Evolutionary conservation across 1,284 basidiomycete species (phyloP), one percentile per base, ranked within the genome.

Genomic region (Taiwanofungus camphoratus): DNA sequence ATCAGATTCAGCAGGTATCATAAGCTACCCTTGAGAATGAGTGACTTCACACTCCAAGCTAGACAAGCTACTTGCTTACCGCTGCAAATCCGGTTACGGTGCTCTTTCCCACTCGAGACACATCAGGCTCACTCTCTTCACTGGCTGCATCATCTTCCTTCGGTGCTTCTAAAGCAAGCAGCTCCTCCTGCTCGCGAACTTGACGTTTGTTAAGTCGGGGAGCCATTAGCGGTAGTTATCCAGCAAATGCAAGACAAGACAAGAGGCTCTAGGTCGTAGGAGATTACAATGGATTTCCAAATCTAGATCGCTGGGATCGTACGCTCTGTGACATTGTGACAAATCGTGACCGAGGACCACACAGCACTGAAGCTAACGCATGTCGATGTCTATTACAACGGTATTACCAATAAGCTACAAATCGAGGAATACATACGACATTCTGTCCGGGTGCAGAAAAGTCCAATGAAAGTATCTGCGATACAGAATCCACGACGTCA

Each of bases 161-260:
- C 6, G 52, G 54, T 3, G 53, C 53, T 12, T 67, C 66, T 2
- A 87, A 66, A 0, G 74, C 70, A 34, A 74, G 66, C 1, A 90
- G 75, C 57, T 93, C 89, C 48, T 92, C 87, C 18, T 80, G 71
- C 57, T 92, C 89, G 34, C 91, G 69, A 55, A 91, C 82, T 59
- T 93, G 90, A 36, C 92, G 73, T 64, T 91, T 94, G 66, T 79
- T 93, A n/a, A 83, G 65, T 49, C 84, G 71, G 22, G 82, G 78
- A 46, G 84, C 69, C 84, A 87, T 86, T n/a, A 21, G 26, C 26
- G 26, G 26, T 29, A n/a, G 26, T 29, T n/a, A n/a, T n/a, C n/a
- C n/a, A n/a, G n/a, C n/a, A n/a, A n/a, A n/a, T n/a, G n/a, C n/a
- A n/a, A n/a, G n/a, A n/a, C n/a, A n/a, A n/a, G n/a, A n/a, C n/a